A percentile compares a stretch with the other conserved stretches of the same genome.
Evolutionary conservation across 208 protist species (phyloP).

Genomic region (Acanthamoeba rhysodes): DNA sequence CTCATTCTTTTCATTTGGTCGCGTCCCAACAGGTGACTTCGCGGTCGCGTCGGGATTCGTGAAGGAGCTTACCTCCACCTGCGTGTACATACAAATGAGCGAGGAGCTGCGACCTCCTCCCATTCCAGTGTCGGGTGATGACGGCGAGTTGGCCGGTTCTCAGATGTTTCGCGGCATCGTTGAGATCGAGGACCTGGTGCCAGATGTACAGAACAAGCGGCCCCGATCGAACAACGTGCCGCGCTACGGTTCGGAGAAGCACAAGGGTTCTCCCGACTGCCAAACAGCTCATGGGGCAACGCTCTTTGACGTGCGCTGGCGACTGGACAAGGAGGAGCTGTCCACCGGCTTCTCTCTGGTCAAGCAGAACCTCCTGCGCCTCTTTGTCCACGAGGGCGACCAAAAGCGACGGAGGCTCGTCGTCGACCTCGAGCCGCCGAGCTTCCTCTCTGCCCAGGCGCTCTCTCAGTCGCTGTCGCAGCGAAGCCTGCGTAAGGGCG

Average conservation of each 20-base stretch:
- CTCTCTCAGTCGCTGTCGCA: not conserved
- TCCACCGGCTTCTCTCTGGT: conserved; percentile 40
- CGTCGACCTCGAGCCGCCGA: conserved; percentile 70
- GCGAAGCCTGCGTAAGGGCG: not conserved
- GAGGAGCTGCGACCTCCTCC: conserved; percentile 69
- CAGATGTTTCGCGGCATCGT: conserved; percentile 68
- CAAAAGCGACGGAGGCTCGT: conserved; percentile 56
- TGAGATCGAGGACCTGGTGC: conserved; percentile 69
- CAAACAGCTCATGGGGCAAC: not conserved
- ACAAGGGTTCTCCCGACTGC: not conserved
- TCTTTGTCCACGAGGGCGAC: conserved; percentile 57
- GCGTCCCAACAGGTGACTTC: conserved; percentile 15
- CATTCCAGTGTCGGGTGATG: not conserved
- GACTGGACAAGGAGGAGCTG: conserved; percentile 77
- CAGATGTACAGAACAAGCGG: conserved; percentile 29
- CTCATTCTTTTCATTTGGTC: not conserved
- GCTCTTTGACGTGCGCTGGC: conserved; percentile 63
- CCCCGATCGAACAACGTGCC: not conserved
- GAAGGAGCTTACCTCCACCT: conserved; percentile 30
- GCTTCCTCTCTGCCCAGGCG: not conserved
- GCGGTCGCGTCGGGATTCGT: conserved; percentile 58
- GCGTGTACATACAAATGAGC: conserved; percentile 28
- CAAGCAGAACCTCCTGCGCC: conserved; percentile 71
- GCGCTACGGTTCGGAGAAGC: not conserved
- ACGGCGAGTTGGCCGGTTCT: not conserved